Base-by-base conservation (phyloP, 2,329 filamentous ascomycete species). In the Graphilbum sp. region DNA sequence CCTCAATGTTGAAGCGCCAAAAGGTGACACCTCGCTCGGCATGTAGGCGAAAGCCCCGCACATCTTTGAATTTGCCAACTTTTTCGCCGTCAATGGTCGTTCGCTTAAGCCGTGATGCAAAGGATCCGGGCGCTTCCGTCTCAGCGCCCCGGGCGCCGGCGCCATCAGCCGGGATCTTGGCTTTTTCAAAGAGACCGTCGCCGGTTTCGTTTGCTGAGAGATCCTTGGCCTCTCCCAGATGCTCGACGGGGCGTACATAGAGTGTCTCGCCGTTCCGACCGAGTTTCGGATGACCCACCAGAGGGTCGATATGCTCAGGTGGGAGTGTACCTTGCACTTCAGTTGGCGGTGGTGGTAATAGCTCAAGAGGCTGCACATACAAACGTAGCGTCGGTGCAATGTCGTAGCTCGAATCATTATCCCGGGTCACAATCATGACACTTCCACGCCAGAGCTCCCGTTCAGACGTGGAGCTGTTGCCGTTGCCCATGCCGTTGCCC, bases 1-100 rank as follows among this genome's bases (percentile, higher is more conserved):
- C 71, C 55, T 96, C 88, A 35, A 98, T 69, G 52, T 86, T 94
- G 67, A 96, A 98, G 32, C 86, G 74, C 90, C 90, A 98, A 58
- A 98, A 98, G 0, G 90, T 98, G 43, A 80, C 76, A 32, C 88
- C 88, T 42, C 80, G 71, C 53, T 94, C 90, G 2, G 75, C 68
- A 50, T 95, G 87, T 12, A 98, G 68, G 18, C 85, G 75, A 49
- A 83, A 75, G 1, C 83, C 90, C 42, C 75, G 69, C 6, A 95
- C 73, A 50, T 95, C 87, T 50, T 79, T 84, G 54, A 82, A 86
- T 54, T 84, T 82, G 35, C 78, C 80, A 5, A 75, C 61, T 48
- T 75, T 82, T 55, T 96, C 88, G 15, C 88, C 87, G 49, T 94
- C 86, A 30, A 72, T 56, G 16, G 62, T 58, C 5, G 62, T 57